Percentiles rank a stretch among this genome's conserved stretches.
phyloP scores from a whole-genome alignment of 108 stramenopile species.

The Poteriospumella lacustris region DNA sequence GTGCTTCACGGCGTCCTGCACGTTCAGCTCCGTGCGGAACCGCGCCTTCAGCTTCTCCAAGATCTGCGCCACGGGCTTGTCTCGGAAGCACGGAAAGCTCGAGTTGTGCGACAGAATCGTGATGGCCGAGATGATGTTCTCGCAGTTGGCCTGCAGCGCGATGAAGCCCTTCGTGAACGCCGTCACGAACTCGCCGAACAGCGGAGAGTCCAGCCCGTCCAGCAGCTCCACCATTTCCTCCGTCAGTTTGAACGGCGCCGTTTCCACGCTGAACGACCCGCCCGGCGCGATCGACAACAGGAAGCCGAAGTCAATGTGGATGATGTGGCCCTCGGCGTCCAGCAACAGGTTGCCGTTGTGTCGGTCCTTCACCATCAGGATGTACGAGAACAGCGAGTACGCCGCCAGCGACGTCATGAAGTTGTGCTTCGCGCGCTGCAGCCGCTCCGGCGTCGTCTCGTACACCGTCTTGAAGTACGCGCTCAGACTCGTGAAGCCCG shows the following conservation, averaged over 20 bases:
- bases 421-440: constrained; percentile 38
- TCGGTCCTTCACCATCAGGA: constrained; percentile 93
- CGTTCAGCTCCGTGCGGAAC: constrained; percentile 69
- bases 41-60: constrained; percentile 68
- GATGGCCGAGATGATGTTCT: constrained; percentile 75
- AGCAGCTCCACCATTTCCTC: constrained; percentile 90
- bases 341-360: constrained; percentile 94
- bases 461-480: constrained; percentile 41
- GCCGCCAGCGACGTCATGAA: constrained; percentile 70
- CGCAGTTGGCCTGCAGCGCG: constrained; percentile 80
- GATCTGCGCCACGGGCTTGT: constrained; percentile 65
- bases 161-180: constrained; percentile 88
- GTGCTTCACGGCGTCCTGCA: constrained; percentile 73
- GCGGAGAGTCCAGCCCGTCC: constrained; percentile 76
- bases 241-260: constrained; percentile 96
- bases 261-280: constrained; percentile 83
- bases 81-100: constrained; percentile 86
- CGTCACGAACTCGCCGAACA: constrained; percentile 92
- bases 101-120: constrained; percentile 78
- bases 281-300: constrained; percentile 90
- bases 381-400: constrained; percentile 88
- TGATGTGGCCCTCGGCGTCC: constrained; percentile 88
- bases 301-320: constrained; percentile 99
- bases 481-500: constrained; percentile 57
- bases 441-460: constrained; percentile 26